phyloP scores from a whole-genome alignment of 2,329 filamentous ascomycete species.

The Basipetospora chlamydospora region DNA sequence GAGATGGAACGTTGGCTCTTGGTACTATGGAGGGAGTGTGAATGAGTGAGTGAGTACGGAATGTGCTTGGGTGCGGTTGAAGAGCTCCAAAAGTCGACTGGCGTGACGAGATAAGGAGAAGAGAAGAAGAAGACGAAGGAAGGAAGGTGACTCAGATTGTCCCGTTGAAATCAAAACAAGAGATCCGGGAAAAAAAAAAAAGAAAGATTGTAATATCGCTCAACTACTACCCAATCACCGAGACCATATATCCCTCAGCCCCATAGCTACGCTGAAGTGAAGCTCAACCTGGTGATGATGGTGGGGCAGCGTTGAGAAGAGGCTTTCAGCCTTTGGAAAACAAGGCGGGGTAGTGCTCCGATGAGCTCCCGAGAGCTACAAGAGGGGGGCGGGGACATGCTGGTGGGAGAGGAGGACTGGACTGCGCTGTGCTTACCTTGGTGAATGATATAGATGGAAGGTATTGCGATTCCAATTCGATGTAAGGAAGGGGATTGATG shows the following conservation, averaged over 20 bases:
- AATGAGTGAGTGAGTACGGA: not conserved
- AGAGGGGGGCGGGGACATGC: constrained; percentile 8
- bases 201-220: too few species aligned
- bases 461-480: too few species aligned
- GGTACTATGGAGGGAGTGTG: not conserved
- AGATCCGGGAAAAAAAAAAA: too few species aligned
- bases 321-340: constrained; percentile 5
- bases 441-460: too few species aligned
- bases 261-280: too few species aligned
- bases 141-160: not conserved
- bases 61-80: too few species aligned
- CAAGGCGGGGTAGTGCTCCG: not conserved
- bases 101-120: not conserved
- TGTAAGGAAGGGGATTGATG: too few species aligned
- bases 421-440: too few species aligned
- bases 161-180: too few species aligned
- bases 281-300: constrained; percentile 4
- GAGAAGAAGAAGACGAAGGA: not conserved
- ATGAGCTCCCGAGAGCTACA: constrained; percentile 6
- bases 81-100: not conserved
- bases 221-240: too few species aligned
- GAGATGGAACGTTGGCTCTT: constrained; percentile 2
- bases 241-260: too few species aligned
- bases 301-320: constrained; percentile 10
- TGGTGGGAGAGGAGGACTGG: too few species aligned